Evolutionary conservation across 176 grass and related monocot genomes (phyloP), one percentile per base, ranked within the genome.

Genomic region (Lolium perenne): DNA sequence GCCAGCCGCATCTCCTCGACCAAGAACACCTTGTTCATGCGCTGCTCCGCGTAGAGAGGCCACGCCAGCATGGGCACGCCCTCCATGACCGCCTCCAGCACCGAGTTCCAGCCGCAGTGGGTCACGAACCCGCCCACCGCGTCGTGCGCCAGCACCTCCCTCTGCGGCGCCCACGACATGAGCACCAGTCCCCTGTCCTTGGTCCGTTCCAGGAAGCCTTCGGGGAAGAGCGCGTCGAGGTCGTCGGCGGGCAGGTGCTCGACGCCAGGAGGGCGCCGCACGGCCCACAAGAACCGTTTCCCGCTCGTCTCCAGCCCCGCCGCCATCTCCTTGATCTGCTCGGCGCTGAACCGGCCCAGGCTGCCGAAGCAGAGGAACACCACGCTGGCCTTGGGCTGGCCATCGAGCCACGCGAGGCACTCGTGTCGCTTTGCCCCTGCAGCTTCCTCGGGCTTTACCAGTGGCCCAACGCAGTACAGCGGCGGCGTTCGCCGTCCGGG

Each of bases 281-380:
- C 79, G 16, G 83, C 89, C 89, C 89, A 90, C 82, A 87, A 26
- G 85, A 87, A 91, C 7, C 80, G 76, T 8, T 87, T 40, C 6
- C 89, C 80, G 51, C 85, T 87, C 2, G 60, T 43, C 70, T 87
- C 89, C 22, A 87, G 61, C 10, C 89, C 85, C 0, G 17, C 51
- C 41, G 89, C 89, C 0, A 76, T 83, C 82, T 91, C 54, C 65
- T 75, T 91, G 23, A 80, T 35, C 78, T 91, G 89, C 60, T 84
- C 21, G 4, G n/a, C 41, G 15, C 70, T 22, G n/a, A 91, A 84
- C 4, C 64, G 16, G 1, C 89, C 89, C 8, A 87, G 8, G 75
- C 89, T 87, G 10, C 89, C 89, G 5, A 91, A 91, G n/a, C 89
- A 91, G 64, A 91, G 85, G 78, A 91, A 91, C 15, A 77, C 54